phyloP scores from a whole-genome alignment of 2,329 filamentous ascomycete genomes.

The Fusarium praegraminearum region DNA sequence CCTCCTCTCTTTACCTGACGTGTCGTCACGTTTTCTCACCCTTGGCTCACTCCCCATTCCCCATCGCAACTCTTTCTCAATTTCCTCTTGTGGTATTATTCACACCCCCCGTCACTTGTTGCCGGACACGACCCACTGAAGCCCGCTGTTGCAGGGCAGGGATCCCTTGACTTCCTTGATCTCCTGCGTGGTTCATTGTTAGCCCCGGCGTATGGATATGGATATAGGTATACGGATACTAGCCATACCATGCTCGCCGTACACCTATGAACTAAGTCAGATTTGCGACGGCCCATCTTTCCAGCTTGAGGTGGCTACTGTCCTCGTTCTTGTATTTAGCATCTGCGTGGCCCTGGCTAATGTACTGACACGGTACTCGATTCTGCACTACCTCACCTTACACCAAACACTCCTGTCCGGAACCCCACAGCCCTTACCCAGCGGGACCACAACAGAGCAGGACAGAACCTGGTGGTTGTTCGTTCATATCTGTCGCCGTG shows the following conservation, averaged over 20 bases:
- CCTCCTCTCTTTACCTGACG: slow-evolving; percentile 6
- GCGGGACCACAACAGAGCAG: slow-evolving; percentile 27
- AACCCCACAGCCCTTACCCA: slow-evolving; percentile 37
- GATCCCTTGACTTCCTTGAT: slow-evolving; percentile 42
- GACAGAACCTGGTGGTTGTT: slow-evolving; percentile 24
- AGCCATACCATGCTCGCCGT: slow-evolving; percentile 39
- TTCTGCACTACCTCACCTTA: slow-evolving; percentile 18
- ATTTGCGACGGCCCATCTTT: slow-evolving; percentile 40
- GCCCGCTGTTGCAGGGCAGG: slow-evolving; percentile 42
- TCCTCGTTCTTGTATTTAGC: slow-evolving; percentile 35
- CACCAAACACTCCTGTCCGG: slow-evolving; percentile 19
- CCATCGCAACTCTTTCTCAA: slow-evolving; percentile 16
- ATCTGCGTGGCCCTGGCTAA: slow-evolving; percentile 37
- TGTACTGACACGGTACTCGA: slow-evolving; percentile 4
- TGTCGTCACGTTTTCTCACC: slow-evolving; percentile 22
- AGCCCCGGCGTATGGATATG: slow-evolving; percentile 33
- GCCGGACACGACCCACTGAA: slow-evolving; percentile 44
- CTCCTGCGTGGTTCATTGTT: slow-evolving; percentile 45
- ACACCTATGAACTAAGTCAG: slow-evolving; percentile 45
- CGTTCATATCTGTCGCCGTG: slow-evolving; percentile 38
- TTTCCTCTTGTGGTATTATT: slow-evolving; percentile 5
- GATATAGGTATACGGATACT: slow-evolving; percentile 15
- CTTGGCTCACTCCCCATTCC: slow-evolving; percentile 14
- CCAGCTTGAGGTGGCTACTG: slow-evolving; percentile 8
- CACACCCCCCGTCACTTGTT: slow-evolving; percentile 27